Base-by-base conservation (phyloP, 768 basidiomycete genomes). In the Xerocomellus amylosporus region DNA sequence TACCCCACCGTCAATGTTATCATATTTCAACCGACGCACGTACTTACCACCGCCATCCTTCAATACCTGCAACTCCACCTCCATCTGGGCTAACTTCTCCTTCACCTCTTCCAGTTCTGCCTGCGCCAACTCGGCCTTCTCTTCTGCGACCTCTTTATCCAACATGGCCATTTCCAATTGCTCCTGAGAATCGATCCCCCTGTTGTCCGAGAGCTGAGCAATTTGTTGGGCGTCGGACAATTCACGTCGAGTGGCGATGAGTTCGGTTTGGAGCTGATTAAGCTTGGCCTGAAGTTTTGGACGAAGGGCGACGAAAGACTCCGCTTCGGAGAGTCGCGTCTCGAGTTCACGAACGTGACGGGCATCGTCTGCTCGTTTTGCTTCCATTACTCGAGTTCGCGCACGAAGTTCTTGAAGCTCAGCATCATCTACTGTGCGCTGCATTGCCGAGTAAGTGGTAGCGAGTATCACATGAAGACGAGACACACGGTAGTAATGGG, bases 111-210 rank as follows among this genome's bases (percentile, higher is more conserved):
- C 91, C 46, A 94, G 64, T 65, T 94, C 93, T 0, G 77, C 71
- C 66, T 93, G 87, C 0, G 86, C 86, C 2, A 83, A 66, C 70
- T 98, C 96, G 0, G 90, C 87, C 55, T 84, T 84, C 70, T 98
- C 96, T 66, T 98, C 97, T 0, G 96, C 95, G 37, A 98, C 85
- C 69, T 99, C 97, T 73, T 93, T 93, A 68, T 99, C 97, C 61
- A 99, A 73, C 80, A 90, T 90, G 3, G 85, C 79, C 88, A 98
- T 93, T 74, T 99, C 97, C 37, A 98, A 73, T 66, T 95, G 91
- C 54, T 98, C 96, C 49, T 89, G 84, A 1, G 87, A 69, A 67
- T 98, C 96, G 3, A 86, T 73, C 1, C 90, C 75, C 22, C 89
- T 79, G 15, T 73, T 74, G 58, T 95, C 90, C 0, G 85, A 75